Base-by-base conservation (phyloP, 2,329 filamentous ascomycete genomes). In the Fusarium continuum region DNA sequence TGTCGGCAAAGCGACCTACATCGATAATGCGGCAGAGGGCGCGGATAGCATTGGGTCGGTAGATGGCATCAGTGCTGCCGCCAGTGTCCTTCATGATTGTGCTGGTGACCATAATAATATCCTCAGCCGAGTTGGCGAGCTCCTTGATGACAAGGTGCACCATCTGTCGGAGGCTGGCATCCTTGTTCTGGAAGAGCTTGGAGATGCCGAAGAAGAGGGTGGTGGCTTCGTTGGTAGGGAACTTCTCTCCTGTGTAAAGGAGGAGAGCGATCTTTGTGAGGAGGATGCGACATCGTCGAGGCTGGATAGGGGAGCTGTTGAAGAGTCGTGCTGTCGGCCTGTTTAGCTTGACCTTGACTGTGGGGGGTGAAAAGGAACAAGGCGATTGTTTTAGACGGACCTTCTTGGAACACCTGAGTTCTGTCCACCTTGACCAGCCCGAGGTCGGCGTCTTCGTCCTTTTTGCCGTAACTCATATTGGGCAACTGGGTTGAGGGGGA, bases 31-130 rank as follows among this genome's bases (percentile, higher is more conserved):
- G 90, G 82, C 94, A 98, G 69, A 98, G 83, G 32, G 94, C 93
- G 71, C 95, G 87, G 75, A 98, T 98, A 63, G 95, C 94, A 81
- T 99, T 99, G 47, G 95, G 92, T 72, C 95, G 87, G 82, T 93
- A 97, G 53, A 97, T 88, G 48, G 93, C 90, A 75, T 98, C 95
- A 73, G 92, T 97, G 73, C 93, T 92, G 64, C 96, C 93, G 47
- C 93, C 93, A 10, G 94, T 97, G 77, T 99, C 95, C 83, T 99
- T 99, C 95, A 98, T 99, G 71, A 99, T 97, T 70, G 94, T 97
- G 79, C 92, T 96, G 16, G 95, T 99, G 62, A 97, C 95, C 95
- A 99, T 98, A 77, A 99, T 99, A 66, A 97, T 96, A 84, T 99
- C 95, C 82, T 98, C 93, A 56, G 95, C 95, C 20, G 93, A 97